Evolutionary conservation across 2,329 filamentous ascomycete species (phyloP).

Genomic region (Sclerotiophoma versabilis): DNA sequence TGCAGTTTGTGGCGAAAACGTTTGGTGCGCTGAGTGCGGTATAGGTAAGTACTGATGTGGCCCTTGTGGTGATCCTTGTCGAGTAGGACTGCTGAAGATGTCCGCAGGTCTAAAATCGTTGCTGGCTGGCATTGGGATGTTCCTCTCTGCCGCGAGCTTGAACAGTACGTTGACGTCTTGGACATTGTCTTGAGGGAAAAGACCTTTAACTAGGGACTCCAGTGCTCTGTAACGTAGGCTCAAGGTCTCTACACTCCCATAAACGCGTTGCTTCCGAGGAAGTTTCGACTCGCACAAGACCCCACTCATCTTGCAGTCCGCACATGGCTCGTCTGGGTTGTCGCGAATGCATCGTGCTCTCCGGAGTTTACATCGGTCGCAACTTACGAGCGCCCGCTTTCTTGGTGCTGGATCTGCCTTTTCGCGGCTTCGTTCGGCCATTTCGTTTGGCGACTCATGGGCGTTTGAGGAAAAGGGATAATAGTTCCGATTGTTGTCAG

Average conservation of each 20-base stretch:
- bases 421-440: slow-evolving; percentile 18
- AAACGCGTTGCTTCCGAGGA: slow-evolving; percentile 55
- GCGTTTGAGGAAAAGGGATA: slow-evolving; percentile 3
- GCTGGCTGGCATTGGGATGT: slow-evolving; percentile 47
- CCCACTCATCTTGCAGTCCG: slow-evolving; percentile 50
- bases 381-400: slow-evolving; percentile 42
- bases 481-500: slow-evolving; percentile 16
- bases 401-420: slow-evolving; percentile 30
- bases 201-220: slow-evolving; percentile 52
- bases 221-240: slow-evolving; percentile 54
- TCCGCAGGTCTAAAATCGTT: slow-evolving; percentile 38
- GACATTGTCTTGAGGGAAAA: slow-evolving; percentile 52
- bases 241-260: slow-evolving; percentile 56
- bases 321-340: slow-evolving; percentile 44
- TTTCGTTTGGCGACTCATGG: slow-evolving; percentile 14
- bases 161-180: slow-evolving; percentile 51
- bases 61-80: slow-evolving; percentile 7
- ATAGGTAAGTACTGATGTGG: slow-evolving; percentile 14
- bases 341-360: slow-evolving; percentile 40
- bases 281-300: slow-evolving; percentile 54
- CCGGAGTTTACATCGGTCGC: slow-evolving; percentile 41
- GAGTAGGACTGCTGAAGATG: slow-evolving; percentile 27
- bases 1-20: slow-evolving; percentile 12
- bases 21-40: slow-evolving; percentile 1
- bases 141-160: slow-evolving; percentile 49